These are phyloP conservation scores for Dactylellina drechsleri DNA, from an alignment of 2,329 filamentous ascomycete species.

Conservation along the genomic window DNA sequence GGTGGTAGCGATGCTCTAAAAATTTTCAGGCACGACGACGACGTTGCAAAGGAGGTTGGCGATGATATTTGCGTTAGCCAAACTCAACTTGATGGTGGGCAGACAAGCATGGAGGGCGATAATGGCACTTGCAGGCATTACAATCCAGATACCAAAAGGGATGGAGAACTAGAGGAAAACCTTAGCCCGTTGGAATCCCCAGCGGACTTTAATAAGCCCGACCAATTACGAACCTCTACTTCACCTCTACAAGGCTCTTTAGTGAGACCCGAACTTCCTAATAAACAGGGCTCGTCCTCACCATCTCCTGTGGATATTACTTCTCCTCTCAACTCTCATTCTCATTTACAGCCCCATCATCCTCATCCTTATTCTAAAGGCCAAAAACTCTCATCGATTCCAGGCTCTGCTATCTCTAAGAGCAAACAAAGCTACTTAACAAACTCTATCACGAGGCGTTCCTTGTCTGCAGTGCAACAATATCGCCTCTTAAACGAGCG, in stretches of 20 bases:
- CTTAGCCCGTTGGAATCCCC: slow-evolving; percentile 52
- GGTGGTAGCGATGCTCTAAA: slow-evolving; percentile 43
- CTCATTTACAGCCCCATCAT: slow-evolving; percentile 15
- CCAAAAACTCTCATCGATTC: slow-evolving; percentile 8
- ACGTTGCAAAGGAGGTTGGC: slow-evolving; percentile 37
- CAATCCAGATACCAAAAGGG: slow-evolving; percentile 39
- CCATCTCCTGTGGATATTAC: slow-evolving; percentile 37
- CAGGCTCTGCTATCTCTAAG: slow-evolving; percentile 4
- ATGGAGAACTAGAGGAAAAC: slow-evolving; percentile 37
- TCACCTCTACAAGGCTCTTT: slow-evolving; percentile 35
- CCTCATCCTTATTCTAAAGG: slow-evolving; percentile 15
- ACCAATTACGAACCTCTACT: slow-evolving; percentile 47
- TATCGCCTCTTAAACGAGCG: slow-evolving; percentile 55
- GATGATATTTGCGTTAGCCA: slow-evolving; percentile 24
- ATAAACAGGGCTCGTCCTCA: slow-evolving; percentile 50
- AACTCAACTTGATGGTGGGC: slow-evolving; percentile 10
- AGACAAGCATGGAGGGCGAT: slow-evolving; percentile 12
- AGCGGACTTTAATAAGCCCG: slow-evolving; percentile 47
- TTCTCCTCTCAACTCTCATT: slow-evolving; percentile 22
- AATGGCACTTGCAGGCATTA: slow-evolving; percentile 32
- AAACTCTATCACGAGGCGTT: slow-evolving; percentile 24
- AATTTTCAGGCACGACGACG: slow-evolving; percentile 43
- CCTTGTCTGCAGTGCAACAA: slow-evolving; percentile 52
- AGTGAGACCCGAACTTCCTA: slow-evolving; percentile 52
- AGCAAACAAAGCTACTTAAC: slow-evolving; percentile 37